A percentile compares a stretch with the other conserved stretches of the same genome.
phyloP scores from a whole-genome alignment of 192 early-diverging fungal genomes.

The Backusella sp. region DNA sequence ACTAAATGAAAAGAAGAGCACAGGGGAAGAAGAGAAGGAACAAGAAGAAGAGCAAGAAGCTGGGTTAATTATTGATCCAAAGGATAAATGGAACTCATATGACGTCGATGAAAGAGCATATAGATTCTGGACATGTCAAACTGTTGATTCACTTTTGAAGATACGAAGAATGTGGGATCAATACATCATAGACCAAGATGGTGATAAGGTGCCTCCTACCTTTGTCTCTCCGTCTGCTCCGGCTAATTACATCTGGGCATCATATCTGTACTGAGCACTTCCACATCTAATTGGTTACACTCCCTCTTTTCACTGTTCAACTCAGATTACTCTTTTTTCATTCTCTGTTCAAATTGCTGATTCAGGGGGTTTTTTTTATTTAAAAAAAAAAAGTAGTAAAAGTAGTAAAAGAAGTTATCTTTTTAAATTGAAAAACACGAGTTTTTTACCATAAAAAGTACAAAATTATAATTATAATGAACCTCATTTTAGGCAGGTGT shows the following conservation, averaged over 20 bases:
- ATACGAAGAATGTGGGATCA: constrained; percentile 36
- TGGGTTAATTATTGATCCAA: not conserved
- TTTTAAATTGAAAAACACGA: not conserved
- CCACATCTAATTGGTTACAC: not conserved
- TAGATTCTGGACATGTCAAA: constrained; percentile 29
- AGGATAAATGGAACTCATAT: constrained; percentile 3
- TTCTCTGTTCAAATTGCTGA: not conserved
- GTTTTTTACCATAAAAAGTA: not conserved
- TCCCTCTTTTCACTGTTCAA: not conserved
- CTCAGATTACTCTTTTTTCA: not conserved
- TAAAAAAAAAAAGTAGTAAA: no score
- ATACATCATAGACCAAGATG: constrained; percentile 16
- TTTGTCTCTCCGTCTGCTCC: constrained; percentile 35
- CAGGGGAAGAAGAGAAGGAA: constrained; percentile 5
- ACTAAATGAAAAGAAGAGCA: constrained; percentile 21
- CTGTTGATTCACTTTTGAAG: constrained; percentile 18
- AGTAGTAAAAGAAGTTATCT: not conserved
- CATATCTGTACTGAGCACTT: constrained; percentile 17
- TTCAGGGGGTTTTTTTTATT: not conserved
- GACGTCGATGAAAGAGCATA: constrained; percentile 3
- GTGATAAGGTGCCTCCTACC: constrained; percentile 25
- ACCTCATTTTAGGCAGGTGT: no score
- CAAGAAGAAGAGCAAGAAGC: not conserved
- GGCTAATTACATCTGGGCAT: constrained; percentile 39
- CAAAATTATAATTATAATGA: not conserved